A percentile compares a stretch with the other conserved stretches of the same genome.
Evolutionary conservation across 139 green algal species (phyloP).

Genomic region (Astrephomene gubernaculifera): DNA sequence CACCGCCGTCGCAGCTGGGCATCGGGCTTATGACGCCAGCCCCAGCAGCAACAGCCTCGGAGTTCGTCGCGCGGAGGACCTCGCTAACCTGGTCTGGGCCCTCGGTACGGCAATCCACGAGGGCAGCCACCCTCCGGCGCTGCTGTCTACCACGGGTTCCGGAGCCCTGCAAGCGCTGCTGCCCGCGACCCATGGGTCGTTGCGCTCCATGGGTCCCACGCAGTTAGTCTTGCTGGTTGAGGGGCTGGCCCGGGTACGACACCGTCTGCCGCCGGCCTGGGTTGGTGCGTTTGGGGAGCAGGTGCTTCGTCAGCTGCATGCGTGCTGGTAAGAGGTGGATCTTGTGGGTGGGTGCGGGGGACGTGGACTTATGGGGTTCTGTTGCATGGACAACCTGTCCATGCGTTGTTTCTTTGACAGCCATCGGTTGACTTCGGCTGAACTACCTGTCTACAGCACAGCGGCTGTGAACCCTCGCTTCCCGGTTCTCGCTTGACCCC

Average conservation of each 20-base stretch:
- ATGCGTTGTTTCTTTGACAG: no score
- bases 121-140: neutral
- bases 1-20: neutral
- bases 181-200: neutral
- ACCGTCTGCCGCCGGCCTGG: constrained; percentile 12
- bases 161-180: constrained; percentile 20
- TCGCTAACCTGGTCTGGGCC: constrained; percentile 9
- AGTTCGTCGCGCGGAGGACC: neutral
- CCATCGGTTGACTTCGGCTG: no score
- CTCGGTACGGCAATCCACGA: neutral
- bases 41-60: neutral
- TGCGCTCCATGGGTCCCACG: neutral
- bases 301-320: constrained; percentile 8
- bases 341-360: no score
- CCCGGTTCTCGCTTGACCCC: no score
- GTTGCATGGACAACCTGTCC: no score
- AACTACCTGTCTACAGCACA: no score
- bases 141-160: neutral
- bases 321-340: constrained; percentile 15
- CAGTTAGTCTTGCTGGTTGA: constrained; percentile 36
- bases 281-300: neutral
- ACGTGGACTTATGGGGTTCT: no score
- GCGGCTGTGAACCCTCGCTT: no score
- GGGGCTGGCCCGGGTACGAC: constrained; percentile 2
- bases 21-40: neutral